A percentile compares a stretch with the other conserved stretches of the same genome.
phyloP scores from a whole-genome alignment of 2,329 filamentous ascomycete species.

The Diaporthe sp. region DNA sequence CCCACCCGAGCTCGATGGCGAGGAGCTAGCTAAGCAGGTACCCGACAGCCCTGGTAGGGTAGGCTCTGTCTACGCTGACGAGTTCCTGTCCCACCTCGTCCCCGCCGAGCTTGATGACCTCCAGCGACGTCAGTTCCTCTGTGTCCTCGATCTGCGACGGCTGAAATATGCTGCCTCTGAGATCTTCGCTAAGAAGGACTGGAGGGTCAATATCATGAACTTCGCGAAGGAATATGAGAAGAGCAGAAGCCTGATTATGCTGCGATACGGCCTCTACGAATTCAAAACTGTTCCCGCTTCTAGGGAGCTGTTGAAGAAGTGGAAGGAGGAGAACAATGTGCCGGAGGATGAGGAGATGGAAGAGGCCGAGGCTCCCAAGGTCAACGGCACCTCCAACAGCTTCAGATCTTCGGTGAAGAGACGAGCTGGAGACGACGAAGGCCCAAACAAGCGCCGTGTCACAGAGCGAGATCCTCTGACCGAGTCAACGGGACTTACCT shows the following conservation, averaged over 20 bases:
- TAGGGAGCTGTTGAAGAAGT: conserved; percentile 66
- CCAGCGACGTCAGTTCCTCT: conserved; percentile 71
- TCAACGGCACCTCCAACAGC: conserved; percentile 48
- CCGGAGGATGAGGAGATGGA: conserved; percentile 57
- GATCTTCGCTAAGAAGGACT: conserved; percentile 69
- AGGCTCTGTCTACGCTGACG: conserved; percentile 69
- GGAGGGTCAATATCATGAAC: conserved; percentile 71
- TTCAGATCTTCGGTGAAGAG: conserved; percentile 55
- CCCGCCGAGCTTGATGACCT: conserved; percentile 67
- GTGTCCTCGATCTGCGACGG: conserved; percentile 69
- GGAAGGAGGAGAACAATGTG: conserved; percentile 66
- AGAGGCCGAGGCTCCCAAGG: conserved; percentile 40
- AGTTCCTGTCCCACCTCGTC: conserved; percentile 67
- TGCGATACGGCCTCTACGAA: conserved; percentile 71
- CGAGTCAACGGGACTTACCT: conserved; percentile 44
- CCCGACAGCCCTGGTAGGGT: conserved; percentile 62
- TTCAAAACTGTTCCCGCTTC: conserved; percentile 72
- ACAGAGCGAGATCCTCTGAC: conserved; percentile 51
- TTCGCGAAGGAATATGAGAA: conserved; percentile 74
- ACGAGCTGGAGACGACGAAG: conserved; percentile 64
- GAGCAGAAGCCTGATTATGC: conserved; percentile 69
- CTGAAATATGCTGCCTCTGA: conserved; percentile 71
- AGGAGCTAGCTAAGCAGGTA: conserved; percentile 63
- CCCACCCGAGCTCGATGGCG: conserved; percentile 65
- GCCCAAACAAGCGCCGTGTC: conserved; percentile 62